Evolutionary conservation across 352 stramenopile species (phyloP).

Genomic region (Albugo candida): DNA sequence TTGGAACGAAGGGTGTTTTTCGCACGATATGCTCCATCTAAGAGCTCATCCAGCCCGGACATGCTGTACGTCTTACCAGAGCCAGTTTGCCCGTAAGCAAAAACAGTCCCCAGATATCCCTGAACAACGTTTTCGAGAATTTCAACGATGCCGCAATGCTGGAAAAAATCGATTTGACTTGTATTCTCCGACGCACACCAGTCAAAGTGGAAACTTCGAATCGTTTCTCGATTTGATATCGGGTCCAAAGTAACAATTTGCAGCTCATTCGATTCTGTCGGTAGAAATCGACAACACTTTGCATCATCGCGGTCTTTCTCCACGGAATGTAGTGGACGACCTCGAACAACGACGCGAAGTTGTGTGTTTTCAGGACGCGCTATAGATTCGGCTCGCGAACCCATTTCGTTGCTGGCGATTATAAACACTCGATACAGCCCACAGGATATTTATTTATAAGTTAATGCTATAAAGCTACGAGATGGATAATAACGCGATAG

Average conservation of each 20-base stretch:
- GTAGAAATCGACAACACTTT: conserved; percentile 28
- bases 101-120: conserved; percentile 47
- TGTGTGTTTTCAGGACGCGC: conserved; percentile 2
- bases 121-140: conserved; percentile 47
- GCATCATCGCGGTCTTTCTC: conserved; percentile 28
- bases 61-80: conserved; percentile 65
- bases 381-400: too few species aligned
- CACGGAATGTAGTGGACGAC: conserved; percentile 30
- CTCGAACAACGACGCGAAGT: conserved; percentile 42
- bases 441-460: too few species aligned
- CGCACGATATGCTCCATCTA: conserved; percentile 13
- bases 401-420: too few species aligned
- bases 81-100: conserved; percentile 44
- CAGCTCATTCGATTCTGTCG: conserved; percentile 25
- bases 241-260: conserved; percentile 27
- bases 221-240: conserved; percentile 25
- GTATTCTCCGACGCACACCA: conserved; percentile 41
- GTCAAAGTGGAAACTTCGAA: conserved; percentile 62
- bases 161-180: conserved; percentile 43
- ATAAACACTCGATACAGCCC: too few species aligned
- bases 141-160: conserved; percentile 25
- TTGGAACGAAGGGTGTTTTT: conserved; percentile 4
- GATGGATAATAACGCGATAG: too few species aligned
- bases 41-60: conserved; percentile 48
- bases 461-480: too few species aligned